These are phyloP conservation scores for Rhizodiscina lignyota DNA, from an alignment of 495 filamentous ascomycete genomes.

Conservation along the genomic window DNA sequence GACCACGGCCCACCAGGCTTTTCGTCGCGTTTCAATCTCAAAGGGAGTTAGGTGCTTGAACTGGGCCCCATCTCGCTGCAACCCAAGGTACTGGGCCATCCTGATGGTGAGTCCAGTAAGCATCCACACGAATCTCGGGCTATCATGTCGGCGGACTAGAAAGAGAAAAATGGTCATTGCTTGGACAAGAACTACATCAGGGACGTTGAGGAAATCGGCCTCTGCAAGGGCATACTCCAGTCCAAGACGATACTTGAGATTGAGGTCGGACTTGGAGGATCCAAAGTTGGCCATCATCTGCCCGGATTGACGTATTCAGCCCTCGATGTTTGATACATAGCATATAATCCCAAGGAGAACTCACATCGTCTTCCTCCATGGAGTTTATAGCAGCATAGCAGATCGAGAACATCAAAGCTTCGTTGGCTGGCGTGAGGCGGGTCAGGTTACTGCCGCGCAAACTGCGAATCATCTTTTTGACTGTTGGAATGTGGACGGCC, in stretches of 20 bases:
- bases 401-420: slow-evolving; percentile 42
- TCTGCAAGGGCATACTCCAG: slow-evolving; percentile 36
- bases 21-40: slow-evolving; percentile 9
- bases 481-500: slow-evolving; percentile 35
- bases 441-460: slow-evolving; percentile 19
- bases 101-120: slow-evolving; percentile 22
- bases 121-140: slow-evolving; percentile 34
- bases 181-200: slow-evolving; percentile 26
- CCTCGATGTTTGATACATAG: too few relatives aligned
- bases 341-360: slow-evolving; percentile 5
- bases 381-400: slow-evolving; percentile 42
- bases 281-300: slow-evolving; percentile 32
- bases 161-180: slow-evolving; percentile 31
- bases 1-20: slow-evolving; percentile 9
- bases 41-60: slow-evolving; percentile 8
- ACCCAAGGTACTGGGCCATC: slow-evolving; percentile 10
- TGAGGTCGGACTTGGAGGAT: slow-evolving; percentile 31
- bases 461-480: slow-evolving; percentile 28
- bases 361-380: slow-evolving; percentile 36
- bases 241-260: slow-evolving; percentile 34
- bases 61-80: slow-evolving; percentile 11
- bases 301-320: too few relatives aligned
- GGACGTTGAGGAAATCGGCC: slow-evolving; percentile 31
- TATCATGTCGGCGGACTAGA: slow-evolving; percentile 32
- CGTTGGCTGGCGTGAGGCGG: slow-evolving; percentile 25